Evolutionary conservation across 768 basidiomycete genomes (phyloP).

Genomic region (Collybia mongolica): DNA sequence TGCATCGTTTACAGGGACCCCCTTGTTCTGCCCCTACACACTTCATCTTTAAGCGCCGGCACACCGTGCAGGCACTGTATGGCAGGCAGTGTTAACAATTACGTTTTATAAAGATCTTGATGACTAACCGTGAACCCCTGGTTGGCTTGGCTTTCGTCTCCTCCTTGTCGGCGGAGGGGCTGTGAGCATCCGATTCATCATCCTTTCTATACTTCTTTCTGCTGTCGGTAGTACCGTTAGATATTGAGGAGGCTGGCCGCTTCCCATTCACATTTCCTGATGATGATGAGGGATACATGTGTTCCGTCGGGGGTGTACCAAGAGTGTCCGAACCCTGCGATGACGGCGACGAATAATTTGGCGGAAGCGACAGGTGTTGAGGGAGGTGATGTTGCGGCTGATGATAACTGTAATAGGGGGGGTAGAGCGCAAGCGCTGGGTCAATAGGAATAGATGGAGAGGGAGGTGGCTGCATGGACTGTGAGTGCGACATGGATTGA

Average conservation of each 20-base stretch:
- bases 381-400: slow-evolving; percentile 47
- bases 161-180: slow-evolving; percentile 58
- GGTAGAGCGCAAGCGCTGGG: slow-evolving; percentile 66
- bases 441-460: slow-evolving; percentile 68
- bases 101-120: not conserved
- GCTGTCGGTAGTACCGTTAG: slow-evolving; percentile 35
- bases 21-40: slow-evolving; percentile 90
- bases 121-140: slow-evolving; percentile 73
- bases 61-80: slow-evolving; percentile 84
- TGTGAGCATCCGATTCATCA: slow-evolving; percentile 52
- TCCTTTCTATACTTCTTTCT: slow-evolving; percentile 66
- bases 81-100: no score
- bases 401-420: slow-evolving; percentile 61
- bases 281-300: slow-evolving; percentile 47
- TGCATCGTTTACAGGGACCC: slow-evolving; percentile 88
- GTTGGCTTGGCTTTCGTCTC: slow-evolving; percentile 81
- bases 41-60: slow-evolving; percentile 91
- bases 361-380: slow-evolving; percentile 54
- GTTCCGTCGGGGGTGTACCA: slow-evolving; percentile 71
- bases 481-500: slow-evolving; percentile 39
- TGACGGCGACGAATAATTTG: slow-evolving; percentile 73
- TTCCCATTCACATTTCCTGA: slow-evolving; percentile 55
- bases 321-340: slow-evolving; percentile 78
- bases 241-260: slow-evolving; percentile 55
- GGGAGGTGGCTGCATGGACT: slow-evolving; percentile 45